Evolutionary conservation across 371 early-diverging fungal genomes (phyloP), one percentile per base, ranked within the genome.

Genomic region (Mortierella sp.): DNA sequence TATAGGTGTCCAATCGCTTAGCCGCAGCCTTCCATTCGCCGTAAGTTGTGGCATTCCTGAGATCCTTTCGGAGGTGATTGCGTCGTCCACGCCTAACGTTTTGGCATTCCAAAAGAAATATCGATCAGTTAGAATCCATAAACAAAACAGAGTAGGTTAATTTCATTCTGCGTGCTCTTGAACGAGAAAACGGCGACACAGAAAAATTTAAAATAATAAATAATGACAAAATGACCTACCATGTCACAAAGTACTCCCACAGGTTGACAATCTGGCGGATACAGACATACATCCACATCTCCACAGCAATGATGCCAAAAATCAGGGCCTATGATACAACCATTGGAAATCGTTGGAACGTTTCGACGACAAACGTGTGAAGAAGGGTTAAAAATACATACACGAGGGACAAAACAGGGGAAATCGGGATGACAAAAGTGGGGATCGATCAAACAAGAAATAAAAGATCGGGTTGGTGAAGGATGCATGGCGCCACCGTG

Each of bases 21-120:
- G 97, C 97, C 5, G 92, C 91, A 42, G 85, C 88, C 70, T 92
- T 91, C 95, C 96, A 97, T 80, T 95, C 95, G 74, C 91, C 90
- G 84, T 95, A 96, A 2, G 88, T 89, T 11, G 81, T 86, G 1
- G 94, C 91, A 26, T 85, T 84, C 70, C 91, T 88, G 63, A 95
- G 87, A 19, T 87, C 80, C 70, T 90, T 81, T 44, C 94, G 91
- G 60, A 94, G 88, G 21, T 48, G 80, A 63, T 89, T 86, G n/a
- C 91, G 89, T 63, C 88, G 83, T 47, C 95, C 94, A 73, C 92
- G 88, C 94, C 94, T 94, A 75, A 42, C 24, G 44, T 38, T 38
- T 34, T 68, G 2, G 24, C 16, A 13, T 10, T 58, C 24, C n/a
- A n/a, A 24, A 0, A 19, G 5, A 63, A 16, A 34, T n/a, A 34